Percentiles rank a stretch among this genome's conserved stretches.
phyloP scores from a whole-genome alignment of 176 grass and related monocot genomes.

The Carex kokanica region DNA sequence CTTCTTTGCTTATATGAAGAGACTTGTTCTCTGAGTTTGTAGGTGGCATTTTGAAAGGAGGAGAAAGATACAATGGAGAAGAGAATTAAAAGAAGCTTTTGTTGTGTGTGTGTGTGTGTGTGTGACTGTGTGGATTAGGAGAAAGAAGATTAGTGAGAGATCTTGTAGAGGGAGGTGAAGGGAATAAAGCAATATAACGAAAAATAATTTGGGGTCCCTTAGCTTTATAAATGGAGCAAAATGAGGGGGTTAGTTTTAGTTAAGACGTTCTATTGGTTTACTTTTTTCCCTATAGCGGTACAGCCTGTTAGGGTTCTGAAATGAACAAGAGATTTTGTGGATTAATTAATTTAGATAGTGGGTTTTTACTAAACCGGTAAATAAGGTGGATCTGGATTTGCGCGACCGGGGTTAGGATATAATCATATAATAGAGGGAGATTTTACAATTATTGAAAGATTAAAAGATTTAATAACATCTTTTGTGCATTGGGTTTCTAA shows the following conservation, averaged over 20 bases:
- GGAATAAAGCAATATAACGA: constrained; percentile 3
- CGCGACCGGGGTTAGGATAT: too few relatives aligned
- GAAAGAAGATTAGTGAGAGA: constrained; percentile 10
- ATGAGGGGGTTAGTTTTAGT: neutral
- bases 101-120: neutral
- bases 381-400: constrained; percentile 25
- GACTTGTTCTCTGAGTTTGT: constrained; percentile 21
- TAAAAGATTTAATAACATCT: neutral
- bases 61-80: neutral
- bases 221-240: constrained; percentile 15
- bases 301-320: neutral
- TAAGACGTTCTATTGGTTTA: neutral
- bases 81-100: constrained; percentile 15
- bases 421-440: too few relatives aligned
- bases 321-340: constrained; percentile 21
- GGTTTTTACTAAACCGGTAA: constrained; percentile 12
- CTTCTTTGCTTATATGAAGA: constrained; percentile 34
- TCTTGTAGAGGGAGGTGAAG: constrained; percentile 9
- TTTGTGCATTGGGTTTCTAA: neutral
- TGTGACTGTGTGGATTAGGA: neutral
- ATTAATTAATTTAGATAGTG: neutral
- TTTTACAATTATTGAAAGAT: neutral
- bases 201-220: neutral
- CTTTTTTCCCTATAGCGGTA: neutral
- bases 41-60: constrained; percentile 20